Base-by-base conservation (phyloP, 352 stramenopile genomes). In the Phytopythium cucurbitacearum region DNA sequence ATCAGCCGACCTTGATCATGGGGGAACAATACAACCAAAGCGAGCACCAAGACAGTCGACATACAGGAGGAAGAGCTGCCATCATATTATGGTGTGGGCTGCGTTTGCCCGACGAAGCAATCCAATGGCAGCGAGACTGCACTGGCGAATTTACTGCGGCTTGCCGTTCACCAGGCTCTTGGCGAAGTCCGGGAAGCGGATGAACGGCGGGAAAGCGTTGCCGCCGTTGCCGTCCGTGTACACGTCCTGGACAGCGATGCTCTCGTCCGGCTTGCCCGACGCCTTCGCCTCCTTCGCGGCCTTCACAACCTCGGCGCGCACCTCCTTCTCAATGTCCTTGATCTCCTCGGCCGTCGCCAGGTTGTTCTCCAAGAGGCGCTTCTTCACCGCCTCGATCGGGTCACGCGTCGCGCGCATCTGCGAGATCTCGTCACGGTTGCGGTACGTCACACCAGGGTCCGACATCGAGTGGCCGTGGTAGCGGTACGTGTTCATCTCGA, bases 381-480 rank as follows among this genome's bases (percentile, higher is more conserved):
- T 98, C 79, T 99, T 99, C 33, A 99, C 87, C 66, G 96, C 96
- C 76, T 99, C 97, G 69, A 99, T 97, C 46, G 97, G 97, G 80
- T 99, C 98, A 37, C 96, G 89, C 60, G 97, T 98, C 38, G 96
- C 92, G 65, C 97, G 91, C 64, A 99, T 99, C 67, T 98, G 89
- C 64, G 94, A 97, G 73, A 99, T 99, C 80, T 99, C 98, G 59
- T 99, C 98, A 63, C 97, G 93, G 80, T 98, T 99, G 64, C 98
- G 96, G 88, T 99, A 99, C 45, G 97, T 99, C 40, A 98, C 98
- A 55, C 98, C 98, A 10, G 98, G 97, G 85, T 99, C 97, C 47
- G 94, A 99, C 97, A 99, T 99, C 67, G 94, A 99, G 82, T 99
- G 97, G 55, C 98, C 98, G 77, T 99, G 97, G 91, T 99, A 99